Evolutionary conservation across 371 early-diverging fungal genomes (phyloP), one percentile per base, ranked within the genome.

Genomic region (Batkoa obscura): DNA sequence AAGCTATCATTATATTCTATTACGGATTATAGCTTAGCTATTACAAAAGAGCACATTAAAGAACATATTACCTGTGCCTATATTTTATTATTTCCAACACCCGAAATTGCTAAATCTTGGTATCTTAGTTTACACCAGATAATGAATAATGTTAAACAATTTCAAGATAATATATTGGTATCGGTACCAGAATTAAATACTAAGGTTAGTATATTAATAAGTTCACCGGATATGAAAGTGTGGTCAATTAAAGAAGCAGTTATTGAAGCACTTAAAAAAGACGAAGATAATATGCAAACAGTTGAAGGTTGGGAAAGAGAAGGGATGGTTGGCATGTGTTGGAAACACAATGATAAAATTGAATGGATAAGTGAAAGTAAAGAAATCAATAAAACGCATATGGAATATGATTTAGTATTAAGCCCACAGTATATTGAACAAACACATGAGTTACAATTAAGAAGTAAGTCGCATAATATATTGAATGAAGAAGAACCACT

Each of bases 361-460:
- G 55, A 54, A 43, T 54, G 55, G 55, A 33, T 54, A 6, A 51
- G 13, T 15, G 47, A 15, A 4, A 50, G 13, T 35, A 6, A 17
- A 12, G 23, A 23, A 23, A 23, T 23, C 23, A 23, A 23, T 23
- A 23, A 23, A 23, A 23, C 23, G 23, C 23, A 23, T 23, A 23
- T 23, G 23, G 23, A 23, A 23, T 23, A 23, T 23, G 23, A 23
- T 23, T 23, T 23, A 23, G 55, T 54, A 10, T 30, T 54, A 33
- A 37, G 43, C 9, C 55, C 55, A 33, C 55, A 54, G 31, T 43
- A 42, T 8, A 54, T 54, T 43, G 55, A 54, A 31, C 31, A 12
- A 12, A 54, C 55, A 4, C 55, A 54, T n/a, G 55, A 54, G 43
- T 33, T 54, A 6, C 55, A 54, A 8, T 42, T 54, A 38, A 15